Evolutionary conservation across 2,329 filamentous ascomycete genomes (phyloP).

Genomic region (Ceratocystis smalleyi): DNA sequence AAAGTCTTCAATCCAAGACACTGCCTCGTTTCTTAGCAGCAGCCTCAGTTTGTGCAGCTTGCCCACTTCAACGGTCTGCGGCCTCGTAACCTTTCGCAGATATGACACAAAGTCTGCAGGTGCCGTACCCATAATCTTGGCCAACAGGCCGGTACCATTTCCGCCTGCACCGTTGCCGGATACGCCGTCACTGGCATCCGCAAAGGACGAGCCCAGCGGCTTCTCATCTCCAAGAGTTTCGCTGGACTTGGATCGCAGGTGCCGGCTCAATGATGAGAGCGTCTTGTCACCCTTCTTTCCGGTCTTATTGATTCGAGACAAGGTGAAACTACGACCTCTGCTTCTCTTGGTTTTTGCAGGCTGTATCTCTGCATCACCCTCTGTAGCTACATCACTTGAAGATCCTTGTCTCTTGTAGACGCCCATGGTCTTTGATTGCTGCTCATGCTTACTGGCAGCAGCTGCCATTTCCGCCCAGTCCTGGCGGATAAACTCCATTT

Average conservation of each 20-base stretch:
- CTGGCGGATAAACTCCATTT: slow-evolving; percentile 87
- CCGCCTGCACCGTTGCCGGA: slow-evolving; percentile 33
- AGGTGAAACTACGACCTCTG: slow-evolving; percentile 63
- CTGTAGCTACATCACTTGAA: slow-evolving; percentile 23
- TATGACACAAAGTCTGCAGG: slow-evolving; percentile 79
- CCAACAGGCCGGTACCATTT: slow-evolving; percentile 42
- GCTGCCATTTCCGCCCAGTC: slow-evolving; percentile 58
- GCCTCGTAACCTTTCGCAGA: slow-evolving; percentile 63
- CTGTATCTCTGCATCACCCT: slow-evolving; percentile 27
- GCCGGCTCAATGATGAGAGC: slow-evolving; percentile 32
- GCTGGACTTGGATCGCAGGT: slow-evolving; percentile 56
- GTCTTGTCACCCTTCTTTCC: slow-evolving; percentile 45
- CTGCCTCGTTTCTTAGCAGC: slow-evolving; percentile 81
- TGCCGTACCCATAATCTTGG: slow-evolving; percentile 54
- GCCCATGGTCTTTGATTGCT: slow-evolving; percentile 19
- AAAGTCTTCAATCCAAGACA: slow-evolving; percentile 88
- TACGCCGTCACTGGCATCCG: slow-evolving; percentile 1
- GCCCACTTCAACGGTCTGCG: slow-evolving; percentile 76
- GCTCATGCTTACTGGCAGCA: slow-evolving; percentile 20
- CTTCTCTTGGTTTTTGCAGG: slow-evolving; percentile 38
- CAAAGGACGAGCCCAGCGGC: slow-evolving; percentile 25
- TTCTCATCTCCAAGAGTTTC: slow-evolving; percentile 51
- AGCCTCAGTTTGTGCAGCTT: slow-evolving; percentile 86
- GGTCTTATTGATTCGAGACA: slow-evolving; percentile 35
- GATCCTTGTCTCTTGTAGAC: not conserved